Conservation (phyloP, 352 stramenopile genomes). For the Globisporangium paroecandrum region DNA sequence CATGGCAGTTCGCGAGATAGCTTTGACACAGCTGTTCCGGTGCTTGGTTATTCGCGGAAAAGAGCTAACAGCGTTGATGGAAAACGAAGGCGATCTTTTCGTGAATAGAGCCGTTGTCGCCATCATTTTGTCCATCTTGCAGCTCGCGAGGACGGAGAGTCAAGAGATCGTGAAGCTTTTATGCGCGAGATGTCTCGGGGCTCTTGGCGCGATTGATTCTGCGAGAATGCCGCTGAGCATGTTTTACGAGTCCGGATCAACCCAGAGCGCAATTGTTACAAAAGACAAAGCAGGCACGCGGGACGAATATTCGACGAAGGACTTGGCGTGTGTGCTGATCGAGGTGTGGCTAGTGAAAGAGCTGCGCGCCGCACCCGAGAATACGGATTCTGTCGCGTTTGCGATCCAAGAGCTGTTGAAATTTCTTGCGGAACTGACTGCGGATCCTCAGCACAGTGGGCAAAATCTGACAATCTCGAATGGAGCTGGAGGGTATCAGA, state of each 20-base stretch:
- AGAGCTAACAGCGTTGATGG: constrained; percentile 64
- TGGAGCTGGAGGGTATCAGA: constrained; percentile 7
- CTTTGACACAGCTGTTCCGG: constrained; percentile 64
- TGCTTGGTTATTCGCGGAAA: constrained; percentile 53
- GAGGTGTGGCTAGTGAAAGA: constrained; percentile 82
- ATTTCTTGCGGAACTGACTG: constrained; percentile 72
- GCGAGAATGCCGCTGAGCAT: constrained; percentile 68
- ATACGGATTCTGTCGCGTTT: constrained; percentile 75
- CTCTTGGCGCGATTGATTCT: constrained; percentile 76
- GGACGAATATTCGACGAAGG: constrained; percentile 70
- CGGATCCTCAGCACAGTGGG: constrained; percentile 68
- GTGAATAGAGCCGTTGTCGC: constrained; percentile 56
- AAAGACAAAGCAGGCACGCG: constrained; percentile 46
- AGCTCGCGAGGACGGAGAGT: constrained; percentile 63
- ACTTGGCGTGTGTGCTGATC: constrained; percentile 80
- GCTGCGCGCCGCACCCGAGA: constrained; percentile 77
- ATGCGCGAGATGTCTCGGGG: constrained; percentile 70
- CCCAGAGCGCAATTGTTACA: constrained; percentile 15
- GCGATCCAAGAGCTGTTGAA: constrained; percentile 86
- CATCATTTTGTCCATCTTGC: constrained; percentile 63
- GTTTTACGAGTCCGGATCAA: constrained; percentile 45
- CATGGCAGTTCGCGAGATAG: constrained; percentile 70
- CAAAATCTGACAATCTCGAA: constrained; percentile 27
- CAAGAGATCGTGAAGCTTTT: constrained; percentile 64
- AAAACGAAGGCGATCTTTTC: constrained; percentile 66